These are phyloP conservation scores for Metroxylon sagu DNA, from an alignment of 176 grass and related monocot species.

Conservation along the genomic window DNA sequence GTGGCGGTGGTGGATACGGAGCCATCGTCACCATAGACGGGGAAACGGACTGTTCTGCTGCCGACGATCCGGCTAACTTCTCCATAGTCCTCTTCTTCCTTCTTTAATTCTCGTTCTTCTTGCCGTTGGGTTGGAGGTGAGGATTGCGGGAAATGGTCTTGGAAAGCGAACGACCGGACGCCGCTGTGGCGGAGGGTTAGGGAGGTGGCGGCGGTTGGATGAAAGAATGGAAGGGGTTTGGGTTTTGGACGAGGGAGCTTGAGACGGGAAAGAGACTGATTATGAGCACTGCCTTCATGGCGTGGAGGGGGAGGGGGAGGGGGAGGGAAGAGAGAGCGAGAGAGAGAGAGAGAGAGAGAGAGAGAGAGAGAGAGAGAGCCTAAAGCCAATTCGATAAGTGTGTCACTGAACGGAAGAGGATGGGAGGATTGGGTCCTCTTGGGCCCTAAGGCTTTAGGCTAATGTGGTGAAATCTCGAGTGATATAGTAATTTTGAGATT, in stretches of 20 bases:
- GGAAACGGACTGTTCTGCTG: constrained; percentile 49
- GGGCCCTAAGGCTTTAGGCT: too few relatives aligned
- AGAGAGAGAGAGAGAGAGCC: constrained; percentile 6
- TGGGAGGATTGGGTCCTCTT: too few relatives aligned
- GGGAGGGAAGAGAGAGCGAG: too few relatives aligned
- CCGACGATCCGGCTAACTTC: constrained; percentile 78
- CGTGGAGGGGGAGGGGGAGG: not conserved
- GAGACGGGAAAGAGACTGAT: constrained; percentile 72
- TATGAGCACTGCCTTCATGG: constrained; percentile 72
- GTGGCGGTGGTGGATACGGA: constrained; percentile 32
- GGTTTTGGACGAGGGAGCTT: constrained; percentile 21
- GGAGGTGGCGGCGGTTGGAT: not conserved
- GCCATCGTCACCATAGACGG: constrained; percentile 59
- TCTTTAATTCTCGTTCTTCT: not conserved
- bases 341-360: too few relatives aligned
- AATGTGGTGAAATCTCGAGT: too few relatives aligned
- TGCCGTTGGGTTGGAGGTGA: not conserved
- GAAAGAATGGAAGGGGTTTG: constrained; percentile 6
- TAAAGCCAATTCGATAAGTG: too few relatives aligned
- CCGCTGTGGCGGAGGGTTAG: not conserved
- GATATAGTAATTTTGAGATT: too few relatives aligned
- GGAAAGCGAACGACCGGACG: constrained; percentile 39
- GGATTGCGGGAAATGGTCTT: constrained; percentile 39
- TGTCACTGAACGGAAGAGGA: too few relatives aligned
- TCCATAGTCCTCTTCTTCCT: constrained; percentile 55